Percentiles rank a stretch among this genome's conserved stretches.
These are phyloP conservation scores for Coemansia sp. DNA, from an alignment of 192 early-diverging fungal genomes.

Conservation along the genomic window DNA sequence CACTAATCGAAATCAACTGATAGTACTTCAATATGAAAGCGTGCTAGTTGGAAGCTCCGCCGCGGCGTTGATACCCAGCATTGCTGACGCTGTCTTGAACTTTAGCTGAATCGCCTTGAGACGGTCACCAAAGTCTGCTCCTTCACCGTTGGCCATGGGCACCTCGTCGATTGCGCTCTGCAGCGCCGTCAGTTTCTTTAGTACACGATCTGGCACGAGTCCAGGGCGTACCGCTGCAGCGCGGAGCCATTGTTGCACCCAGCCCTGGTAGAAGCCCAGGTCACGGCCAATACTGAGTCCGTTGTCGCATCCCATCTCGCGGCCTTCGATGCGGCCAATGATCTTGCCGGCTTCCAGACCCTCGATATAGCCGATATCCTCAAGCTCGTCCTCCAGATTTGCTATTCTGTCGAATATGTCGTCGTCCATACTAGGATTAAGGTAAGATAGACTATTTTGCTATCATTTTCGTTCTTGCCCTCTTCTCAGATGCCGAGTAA, in stretches of 20 bases:
- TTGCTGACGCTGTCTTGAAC: slow-evolving; percentile 46
- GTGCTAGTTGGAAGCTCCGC: slow-evolving; percentile 40
- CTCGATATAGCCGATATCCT: slow-evolving; percentile 32
- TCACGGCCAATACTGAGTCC: slow-evolving; percentile 48
- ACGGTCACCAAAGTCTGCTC: slow-evolving; percentile 39
- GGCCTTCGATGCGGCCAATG: slow-evolving; percentile 36
- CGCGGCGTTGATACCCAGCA: slow-evolving; percentile 32
- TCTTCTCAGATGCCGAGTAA: not conserved
- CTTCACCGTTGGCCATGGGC: slow-evolving; percentile 31
- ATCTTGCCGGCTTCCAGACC: slow-evolving; percentile 34
- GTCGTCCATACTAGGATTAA: not conserved
- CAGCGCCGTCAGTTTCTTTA: slow-evolving; percentile 40
- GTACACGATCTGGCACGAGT: slow-evolving; percentile 29
- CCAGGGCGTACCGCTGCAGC: slow-evolving; percentile 22
- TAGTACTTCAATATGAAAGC: slow-evolving; percentile 21
- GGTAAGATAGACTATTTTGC: not conserved
- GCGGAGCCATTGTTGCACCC: slow-evolving; percentile 46
- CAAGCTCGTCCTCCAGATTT: slow-evolving; percentile 16
- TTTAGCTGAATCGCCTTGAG: slow-evolving; percentile 38
- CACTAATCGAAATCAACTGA: not conserved
- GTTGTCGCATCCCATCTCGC: slow-evolving; percentile 49
- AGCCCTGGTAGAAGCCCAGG: slow-evolving; percentile 52
- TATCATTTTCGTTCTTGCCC: too few species aligned
- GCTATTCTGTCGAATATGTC: slow-evolving; percentile 2
- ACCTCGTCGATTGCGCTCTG: slow-evolving; percentile 21